These are phyloP conservation scores for Takashimella tepidaria DNA, from an alignment of 1,284 basidiomycete genomes.

Conservation along the genomic window DNA sequence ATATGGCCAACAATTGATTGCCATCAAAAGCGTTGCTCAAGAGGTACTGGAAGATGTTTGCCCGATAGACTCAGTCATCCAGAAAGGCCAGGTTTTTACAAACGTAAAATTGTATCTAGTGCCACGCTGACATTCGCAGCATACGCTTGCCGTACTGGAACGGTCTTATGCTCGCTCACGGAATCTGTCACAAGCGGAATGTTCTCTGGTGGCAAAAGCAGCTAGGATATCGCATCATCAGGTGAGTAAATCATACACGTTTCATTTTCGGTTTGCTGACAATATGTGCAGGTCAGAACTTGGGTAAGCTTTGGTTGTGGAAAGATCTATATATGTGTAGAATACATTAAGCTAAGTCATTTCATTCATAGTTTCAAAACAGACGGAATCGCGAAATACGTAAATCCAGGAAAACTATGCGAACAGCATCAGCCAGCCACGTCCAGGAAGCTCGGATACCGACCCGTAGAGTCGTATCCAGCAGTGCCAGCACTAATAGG, in stretches of 20 bases:
- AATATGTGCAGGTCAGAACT: constrained; percentile 27
- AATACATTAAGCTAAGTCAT: too few species aligned
- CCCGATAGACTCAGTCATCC: neutral
- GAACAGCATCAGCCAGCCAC: neutral
- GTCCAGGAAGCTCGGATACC: neutral
- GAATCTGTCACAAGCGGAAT: constrained; percentile 21
- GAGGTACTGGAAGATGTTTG: neutral
- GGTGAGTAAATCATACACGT: constrained; percentile 23
- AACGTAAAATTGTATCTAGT: neutral
- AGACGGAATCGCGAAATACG: constrained; percentile 12
- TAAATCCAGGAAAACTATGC: neutral
- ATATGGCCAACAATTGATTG: too few species aligned
- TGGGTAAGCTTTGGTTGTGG: constrained; percentile 25
- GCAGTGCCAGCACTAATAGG: neutral
- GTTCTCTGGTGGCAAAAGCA: constrained; percentile 18
- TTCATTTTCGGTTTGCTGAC: neutral
- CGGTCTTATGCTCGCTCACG: constrained; percentile 18
- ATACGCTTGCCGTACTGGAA: constrained; percentile 13
- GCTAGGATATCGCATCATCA: constrained; percentile 28
- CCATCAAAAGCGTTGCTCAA: too few species aligned
- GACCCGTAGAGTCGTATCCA: neutral
- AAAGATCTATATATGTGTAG: too few species aligned
- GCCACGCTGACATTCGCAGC: constrained; percentile 6
- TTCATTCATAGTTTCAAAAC: constrained; percentile 24
- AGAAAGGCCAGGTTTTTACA: neutral